phyloP scores from a whole-genome alignment of 768 basidiomycete genomes.

The Trametes cingulata region DNA sequence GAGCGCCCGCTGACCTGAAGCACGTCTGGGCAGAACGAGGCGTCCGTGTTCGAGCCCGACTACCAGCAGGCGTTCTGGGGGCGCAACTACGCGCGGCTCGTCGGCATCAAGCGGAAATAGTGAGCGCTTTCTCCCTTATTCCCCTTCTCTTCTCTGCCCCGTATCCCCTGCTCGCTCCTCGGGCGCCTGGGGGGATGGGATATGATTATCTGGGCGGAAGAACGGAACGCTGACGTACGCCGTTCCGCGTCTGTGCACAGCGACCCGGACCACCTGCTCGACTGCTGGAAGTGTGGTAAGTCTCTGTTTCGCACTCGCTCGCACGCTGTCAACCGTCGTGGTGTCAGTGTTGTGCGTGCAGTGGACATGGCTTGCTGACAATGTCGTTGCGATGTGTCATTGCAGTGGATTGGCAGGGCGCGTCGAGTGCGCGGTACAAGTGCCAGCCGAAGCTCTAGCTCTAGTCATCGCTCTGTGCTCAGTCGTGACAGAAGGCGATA shows the following conservation, averaged over 20 bases:
- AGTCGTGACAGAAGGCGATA: too few species aligned
- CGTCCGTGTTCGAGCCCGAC: constrained; percentile 6
- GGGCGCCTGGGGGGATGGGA: too few species aligned
- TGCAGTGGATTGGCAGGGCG: neutral
- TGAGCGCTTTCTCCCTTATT: neutral
- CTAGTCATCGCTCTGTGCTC: too few species aligned
- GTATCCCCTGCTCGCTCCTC: too few species aligned
- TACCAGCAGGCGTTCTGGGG: constrained; percentile 4
- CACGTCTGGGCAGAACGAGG: constrained; percentile 2
- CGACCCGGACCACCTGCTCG: constrained; percentile 8
- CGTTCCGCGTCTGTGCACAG: neutral
- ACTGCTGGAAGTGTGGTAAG: constrained; percentile 11
- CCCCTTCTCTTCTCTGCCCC: too few species aligned
- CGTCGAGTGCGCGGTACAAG: neutral
- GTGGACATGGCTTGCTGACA: too few species aligned
- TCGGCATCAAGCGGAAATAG: constrained; percentile 9
- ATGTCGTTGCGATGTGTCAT: neutral
- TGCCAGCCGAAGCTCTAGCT: neutral
- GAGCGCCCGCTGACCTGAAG: neutral
- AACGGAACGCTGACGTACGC: neutral
- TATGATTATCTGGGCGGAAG: too few species aligned
- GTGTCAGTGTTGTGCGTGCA: neutral
- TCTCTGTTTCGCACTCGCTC: neutral
- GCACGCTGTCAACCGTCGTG: neutral
- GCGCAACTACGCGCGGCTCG: neutral